These are phyloP conservation scores for Neofusicoccum sp. DNA, from an alignment of 2,329 filamentous ascomycete species.

Conservation along the genomic window DNA sequence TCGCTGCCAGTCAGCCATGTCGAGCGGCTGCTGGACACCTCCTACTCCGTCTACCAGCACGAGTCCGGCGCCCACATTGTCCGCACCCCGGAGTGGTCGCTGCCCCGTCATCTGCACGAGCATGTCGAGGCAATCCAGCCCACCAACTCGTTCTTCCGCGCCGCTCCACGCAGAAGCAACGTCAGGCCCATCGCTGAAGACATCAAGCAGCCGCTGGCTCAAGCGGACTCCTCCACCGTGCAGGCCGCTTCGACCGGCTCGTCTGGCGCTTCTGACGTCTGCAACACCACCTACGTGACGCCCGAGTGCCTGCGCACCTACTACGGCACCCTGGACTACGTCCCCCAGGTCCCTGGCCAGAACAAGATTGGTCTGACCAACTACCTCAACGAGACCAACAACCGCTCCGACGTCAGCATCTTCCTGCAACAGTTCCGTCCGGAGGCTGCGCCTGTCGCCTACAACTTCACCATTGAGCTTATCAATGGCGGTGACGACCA, in stretches of 20 bases:
- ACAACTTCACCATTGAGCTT: conserved; percentile 23
- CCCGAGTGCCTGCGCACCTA: conserved; percentile 45
- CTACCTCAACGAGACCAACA: conserved; percentile 52
- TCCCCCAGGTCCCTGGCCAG: conserved; percentile 43
- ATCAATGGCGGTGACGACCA: conserved; percentile 22
- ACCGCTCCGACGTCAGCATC: conserved; percentile 33
- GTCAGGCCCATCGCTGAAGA: conserved; percentile 21
- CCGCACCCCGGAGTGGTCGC: conserved; percentile 60
- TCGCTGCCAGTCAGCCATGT: conserved; percentile 54
- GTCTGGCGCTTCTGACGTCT: conserved; percentile 29
- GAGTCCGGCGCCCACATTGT: conserved; percentile 55
- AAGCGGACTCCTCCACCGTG: not conserved
- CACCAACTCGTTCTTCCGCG: conserved; percentile 61
- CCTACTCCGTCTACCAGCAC: conserved; percentile 56
- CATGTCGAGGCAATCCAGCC: conserved; percentile 64
- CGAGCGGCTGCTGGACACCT: conserved; percentile 56
- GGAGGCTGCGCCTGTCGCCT: conserved; percentile 21
- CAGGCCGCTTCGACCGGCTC: conserved; percentile 18
- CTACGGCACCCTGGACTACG: conserved; percentile 47
- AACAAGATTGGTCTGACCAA: conserved; percentile 54
- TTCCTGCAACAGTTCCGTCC: conserved; percentile 23
- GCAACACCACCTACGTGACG: conserved; percentile 44
- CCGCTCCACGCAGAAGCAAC: conserved; percentile 26
- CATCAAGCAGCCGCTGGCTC: not conserved
- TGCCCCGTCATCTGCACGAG: conserved; percentile 59